Evolutionary conservation across 345 rosid species (phyloP), one percentile per base, ranked within the genome.

Genomic region (Gossypium herbaceum): DNA sequence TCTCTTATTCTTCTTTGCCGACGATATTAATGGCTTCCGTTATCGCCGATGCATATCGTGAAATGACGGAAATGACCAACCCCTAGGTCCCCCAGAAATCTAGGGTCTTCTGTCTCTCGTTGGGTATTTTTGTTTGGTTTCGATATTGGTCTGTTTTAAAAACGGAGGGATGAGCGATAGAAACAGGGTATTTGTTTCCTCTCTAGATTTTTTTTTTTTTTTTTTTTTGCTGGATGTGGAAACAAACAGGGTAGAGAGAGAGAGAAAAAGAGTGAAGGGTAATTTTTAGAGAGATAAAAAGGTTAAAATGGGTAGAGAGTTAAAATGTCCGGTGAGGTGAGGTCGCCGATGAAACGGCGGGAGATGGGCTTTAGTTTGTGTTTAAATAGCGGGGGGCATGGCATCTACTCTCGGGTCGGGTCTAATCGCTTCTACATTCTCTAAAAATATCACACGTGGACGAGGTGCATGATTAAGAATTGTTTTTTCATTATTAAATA

Each of bases 261-360:
- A 77, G 47, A 41, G 55, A 56, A 55, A 1, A 19, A 3, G 3
- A 69, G 44, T 6, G 54, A 9, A 27, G 19, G 65, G 75, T 20
- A 20, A 44, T 59, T 51, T 47, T 34, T 43, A 58, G 65, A 55
- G 55, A 60, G 17, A 15, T 22, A n/a, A 20, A 34, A 8, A 41
- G 74, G 68, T 22, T 41, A 24, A 64, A 50, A 67, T 51, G 48
- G 73, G 76, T 15, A 52, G 39, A 72, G 72, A 41, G 15, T 73
- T 73, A 13, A 34, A 34, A 64, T 27, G 65, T 47, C 34, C 74
- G 74, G 71, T 69, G 72, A 29, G 56, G 71, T 69, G 68, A 29
- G 56, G 52, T 15, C 75, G 80, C 82, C 80, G 80, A 84, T 66
- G 25, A 44, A 72, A 68, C 80, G 82, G 79, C 84, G 20, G 72